Conservation (phyloP, 2,329 filamentous ascomycete genomes). For the Chaetomium olivaceum region DNA sequence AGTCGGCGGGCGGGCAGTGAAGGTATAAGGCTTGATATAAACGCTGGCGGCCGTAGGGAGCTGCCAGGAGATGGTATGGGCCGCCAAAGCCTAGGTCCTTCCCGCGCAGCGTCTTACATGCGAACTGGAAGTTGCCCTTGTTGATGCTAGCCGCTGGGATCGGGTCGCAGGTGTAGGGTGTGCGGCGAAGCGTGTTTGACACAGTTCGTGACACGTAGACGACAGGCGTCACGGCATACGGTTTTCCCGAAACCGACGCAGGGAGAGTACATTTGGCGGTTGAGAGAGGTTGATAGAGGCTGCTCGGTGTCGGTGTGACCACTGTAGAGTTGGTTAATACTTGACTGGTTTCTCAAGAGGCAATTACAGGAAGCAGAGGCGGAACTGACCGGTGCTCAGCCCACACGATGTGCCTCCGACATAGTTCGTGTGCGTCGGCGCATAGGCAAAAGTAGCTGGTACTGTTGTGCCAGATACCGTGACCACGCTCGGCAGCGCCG, state of each 20-base stretch:
- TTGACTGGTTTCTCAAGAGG: too few species aligned
- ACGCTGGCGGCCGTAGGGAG: not conserved
- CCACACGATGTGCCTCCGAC: too few species aligned
- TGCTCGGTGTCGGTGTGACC: too few species aligned
- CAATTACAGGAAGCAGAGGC: too few species aligned
- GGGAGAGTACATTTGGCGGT: not conserved
- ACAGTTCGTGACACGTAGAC: not conserved
- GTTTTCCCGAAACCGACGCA: not conserved
- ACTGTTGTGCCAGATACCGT: too few species aligned
- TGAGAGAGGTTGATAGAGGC: not conserved
- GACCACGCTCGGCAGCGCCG: too few species aligned
- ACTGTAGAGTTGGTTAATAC: not conserved
- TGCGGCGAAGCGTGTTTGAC: not conserved
- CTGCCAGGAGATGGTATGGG: not conserved
- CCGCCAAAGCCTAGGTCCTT: not conserved
- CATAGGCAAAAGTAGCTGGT: too few species aligned
- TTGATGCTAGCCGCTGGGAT: not conserved
- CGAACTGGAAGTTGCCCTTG: not conserved
- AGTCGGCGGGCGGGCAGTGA: not conserved
- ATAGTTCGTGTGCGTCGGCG: too few species aligned
- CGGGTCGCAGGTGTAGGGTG: not conserved
- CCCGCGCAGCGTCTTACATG: not conserved
- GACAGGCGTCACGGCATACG: not conserved
- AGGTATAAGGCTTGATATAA: not conserved
- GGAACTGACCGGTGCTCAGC: not conserved